These are phyloP conservation scores for Coleophoma crateriformis DNA, from an alignment of 2,329 filamentous ascomycete species.

Conservation along the genomic window DNA sequence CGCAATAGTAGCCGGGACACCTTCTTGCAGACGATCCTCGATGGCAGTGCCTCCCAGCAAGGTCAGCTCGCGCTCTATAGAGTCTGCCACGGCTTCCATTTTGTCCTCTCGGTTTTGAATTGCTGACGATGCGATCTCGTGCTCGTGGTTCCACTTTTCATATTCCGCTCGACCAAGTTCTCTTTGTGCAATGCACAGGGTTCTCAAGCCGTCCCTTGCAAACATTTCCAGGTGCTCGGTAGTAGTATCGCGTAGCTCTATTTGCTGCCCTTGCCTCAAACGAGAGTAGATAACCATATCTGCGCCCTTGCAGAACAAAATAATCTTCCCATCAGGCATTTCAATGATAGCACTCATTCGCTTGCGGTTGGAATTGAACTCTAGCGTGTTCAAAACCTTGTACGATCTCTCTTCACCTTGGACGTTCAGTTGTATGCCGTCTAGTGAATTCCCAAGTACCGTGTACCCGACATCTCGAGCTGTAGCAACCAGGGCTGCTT, in stretches of 20 bases:
- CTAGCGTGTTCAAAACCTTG: constrained; percentile 85
- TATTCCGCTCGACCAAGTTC: constrained; percentile 81
- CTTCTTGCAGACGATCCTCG: constrained; percentile 93
- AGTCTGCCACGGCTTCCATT: constrained; percentile 80
- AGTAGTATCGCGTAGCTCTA: constrained; percentile 74
- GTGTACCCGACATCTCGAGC: constrained; percentile 94
- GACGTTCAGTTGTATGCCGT: constrained; percentile 80
- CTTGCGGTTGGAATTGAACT: constrained; percentile 96
- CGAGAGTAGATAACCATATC: constrained; percentile 97
- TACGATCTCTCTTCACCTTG: constrained; percentile 83
- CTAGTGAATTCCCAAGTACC: constrained; percentile 72
- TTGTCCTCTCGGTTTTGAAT: constrained; percentile 87
- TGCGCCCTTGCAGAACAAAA: constrained; percentile 94
- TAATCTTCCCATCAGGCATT: constrained; percentile 86
- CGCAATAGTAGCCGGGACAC: constrained; percentile 91
- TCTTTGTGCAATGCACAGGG: constrained; percentile 85
- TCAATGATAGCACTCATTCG: constrained; percentile 96
- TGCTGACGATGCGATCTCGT: constrained; percentile 80
- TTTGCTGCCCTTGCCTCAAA: constrained; percentile 77
- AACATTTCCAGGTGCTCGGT: constrained; percentile 97
- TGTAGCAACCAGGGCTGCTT: constrained; percentile 88
- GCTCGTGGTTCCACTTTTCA: constrained; percentile 74
- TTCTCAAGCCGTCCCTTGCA: constrained; percentile 88
- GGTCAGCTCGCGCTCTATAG: constrained; percentile 83
- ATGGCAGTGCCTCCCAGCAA: constrained; percentile 93